Conservation (phyloP, 805 yeast species). For the Hanseniaspora singularis region DNA sequence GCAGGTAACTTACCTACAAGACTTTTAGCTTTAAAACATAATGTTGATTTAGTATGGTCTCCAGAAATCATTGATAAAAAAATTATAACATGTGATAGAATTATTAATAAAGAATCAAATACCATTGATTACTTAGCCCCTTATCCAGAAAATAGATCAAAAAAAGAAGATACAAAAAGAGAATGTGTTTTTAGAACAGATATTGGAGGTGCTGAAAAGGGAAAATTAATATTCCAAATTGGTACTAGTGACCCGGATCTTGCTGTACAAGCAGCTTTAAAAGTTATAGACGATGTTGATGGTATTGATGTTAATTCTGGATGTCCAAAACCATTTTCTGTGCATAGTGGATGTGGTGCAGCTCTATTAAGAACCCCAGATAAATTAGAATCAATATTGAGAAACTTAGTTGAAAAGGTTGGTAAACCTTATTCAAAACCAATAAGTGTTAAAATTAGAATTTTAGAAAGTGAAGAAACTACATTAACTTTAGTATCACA, state of each 20-base stretch:
- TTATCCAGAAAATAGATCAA: constrained; percentile 30
- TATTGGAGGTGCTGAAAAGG: constrained; percentile 46
- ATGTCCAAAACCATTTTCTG: constrained; percentile 90
- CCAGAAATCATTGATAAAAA: constrained; percentile 91
- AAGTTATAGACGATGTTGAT: constrained; percentile 73
- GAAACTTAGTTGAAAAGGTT: constrained; percentile 58
- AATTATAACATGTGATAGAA: constrained; percentile 55
- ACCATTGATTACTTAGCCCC: constrained; percentile 48
- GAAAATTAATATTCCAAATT: constrained; percentile 70
- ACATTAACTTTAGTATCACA: constrained; percentile 48
- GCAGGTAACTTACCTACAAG: constrained; percentile 91
- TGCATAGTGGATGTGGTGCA: constrained; percentile 97
- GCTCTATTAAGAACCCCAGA: constrained; percentile 79
- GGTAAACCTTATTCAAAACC: constrained; percentile 69
- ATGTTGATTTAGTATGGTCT: constrained; percentile 91
- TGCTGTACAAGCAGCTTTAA: constrained; percentile 78
- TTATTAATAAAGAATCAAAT: constrained; percentile 41
- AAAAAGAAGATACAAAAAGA: constrained; percentile 35
- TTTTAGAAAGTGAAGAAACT: constrained; percentile 51
- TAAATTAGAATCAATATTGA: constrained; percentile 54
- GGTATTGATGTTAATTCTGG: constrained; percentile 94
- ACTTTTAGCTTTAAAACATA: constrained; percentile 62
- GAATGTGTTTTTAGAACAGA: constrained; percentile 60
- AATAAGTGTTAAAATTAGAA: constrained; percentile 80
- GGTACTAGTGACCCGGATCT: constrained; percentile 76